Conservation (phyloP, 305 asterid species). For the Coffea humblotiana region DNA sequence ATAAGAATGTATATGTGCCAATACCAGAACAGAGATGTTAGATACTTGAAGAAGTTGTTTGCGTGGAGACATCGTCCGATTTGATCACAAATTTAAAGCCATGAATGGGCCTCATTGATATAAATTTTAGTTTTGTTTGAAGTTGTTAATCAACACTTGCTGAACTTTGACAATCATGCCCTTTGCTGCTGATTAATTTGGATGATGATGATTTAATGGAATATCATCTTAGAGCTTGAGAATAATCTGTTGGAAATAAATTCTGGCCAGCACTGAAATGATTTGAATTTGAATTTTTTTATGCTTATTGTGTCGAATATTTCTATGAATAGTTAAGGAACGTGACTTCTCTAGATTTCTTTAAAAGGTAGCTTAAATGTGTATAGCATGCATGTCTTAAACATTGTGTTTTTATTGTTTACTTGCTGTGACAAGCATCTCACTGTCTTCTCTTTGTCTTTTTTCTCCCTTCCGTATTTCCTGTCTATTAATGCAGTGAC, state of each 20-base stretch:
- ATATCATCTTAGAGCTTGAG: not conserved
- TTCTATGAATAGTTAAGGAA: not conserved
- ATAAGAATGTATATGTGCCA: not conserved
- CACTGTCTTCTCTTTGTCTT: constrained; percentile 7
- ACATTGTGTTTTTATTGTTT: not conserved
- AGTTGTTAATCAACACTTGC: not conserved
- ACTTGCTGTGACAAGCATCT: not conserved
- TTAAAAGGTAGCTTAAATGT: constrained; percentile 1
- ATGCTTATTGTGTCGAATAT: not conserved
- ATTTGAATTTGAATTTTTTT: not conserved
- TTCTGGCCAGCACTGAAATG: not conserved
- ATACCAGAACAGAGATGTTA: not conserved
- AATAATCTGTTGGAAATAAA: not conserved
- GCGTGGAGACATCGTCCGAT: not conserved
- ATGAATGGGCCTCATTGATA: not conserved
- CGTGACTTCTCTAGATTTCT: not conserved
- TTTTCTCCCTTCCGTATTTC: constrained; percentile 7
- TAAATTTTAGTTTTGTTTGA: not conserved
- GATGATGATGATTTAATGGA: not conserved
- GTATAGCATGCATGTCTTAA: not conserved
- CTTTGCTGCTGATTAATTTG: not conserved
- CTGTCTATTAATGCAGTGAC: constrained; percentile 51
- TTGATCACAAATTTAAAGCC: not conserved
- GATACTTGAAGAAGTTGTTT: not conserved
- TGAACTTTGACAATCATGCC: not conserved